phyloP scores from a whole-genome alignment of 768 basidiomycete genomes.

The Suillus hirtellus region DNA sequence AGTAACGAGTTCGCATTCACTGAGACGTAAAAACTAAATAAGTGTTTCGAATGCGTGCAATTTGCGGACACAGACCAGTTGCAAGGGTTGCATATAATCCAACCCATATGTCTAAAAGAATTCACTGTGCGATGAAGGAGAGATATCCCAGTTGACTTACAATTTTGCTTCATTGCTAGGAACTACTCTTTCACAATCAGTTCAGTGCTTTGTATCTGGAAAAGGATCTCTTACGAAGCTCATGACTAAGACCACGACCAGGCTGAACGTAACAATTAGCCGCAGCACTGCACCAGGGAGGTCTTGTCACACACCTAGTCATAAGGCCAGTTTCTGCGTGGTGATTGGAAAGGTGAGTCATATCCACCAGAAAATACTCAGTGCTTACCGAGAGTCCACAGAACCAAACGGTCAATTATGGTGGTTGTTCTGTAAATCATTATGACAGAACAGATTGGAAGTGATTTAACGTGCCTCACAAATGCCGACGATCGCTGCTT shows the following conservation, averaged over 20 bases:
- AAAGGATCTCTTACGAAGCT: constrained; percentile 2
- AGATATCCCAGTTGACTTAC: neutral
- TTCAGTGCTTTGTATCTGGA: neutral
- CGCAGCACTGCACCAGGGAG: neutral
- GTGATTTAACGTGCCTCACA: neutral
- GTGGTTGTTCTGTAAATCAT: constrained; percentile 3
- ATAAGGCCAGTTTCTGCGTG: constrained; percentile 7
- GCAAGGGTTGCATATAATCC: constrained; percentile 2
- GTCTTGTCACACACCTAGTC: constrained; percentile 3
- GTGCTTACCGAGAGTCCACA: constrained; percentile 9
- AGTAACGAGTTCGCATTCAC: constrained; percentile 6
- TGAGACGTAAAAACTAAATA: neutral
- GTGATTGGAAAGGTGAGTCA: neutral
- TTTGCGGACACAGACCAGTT: neutral
- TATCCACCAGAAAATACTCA: neutral
- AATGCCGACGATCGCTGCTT: constrained; percentile 1
- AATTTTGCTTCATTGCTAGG: constrained; percentile 6
- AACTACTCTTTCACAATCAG: constrained; percentile 1
- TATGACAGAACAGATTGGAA: neutral
- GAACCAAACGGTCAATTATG: neutral
- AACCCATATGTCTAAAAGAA: constrained; percentile 8
- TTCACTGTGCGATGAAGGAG: neutral
- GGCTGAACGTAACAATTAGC: neutral
- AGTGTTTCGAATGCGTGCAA: neutral
- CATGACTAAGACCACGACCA: neutral